Base-by-base conservation (phyloP, 2,329 filamentous ascomycete genomes). In the Penicillium sclerotiorum region DNA sequence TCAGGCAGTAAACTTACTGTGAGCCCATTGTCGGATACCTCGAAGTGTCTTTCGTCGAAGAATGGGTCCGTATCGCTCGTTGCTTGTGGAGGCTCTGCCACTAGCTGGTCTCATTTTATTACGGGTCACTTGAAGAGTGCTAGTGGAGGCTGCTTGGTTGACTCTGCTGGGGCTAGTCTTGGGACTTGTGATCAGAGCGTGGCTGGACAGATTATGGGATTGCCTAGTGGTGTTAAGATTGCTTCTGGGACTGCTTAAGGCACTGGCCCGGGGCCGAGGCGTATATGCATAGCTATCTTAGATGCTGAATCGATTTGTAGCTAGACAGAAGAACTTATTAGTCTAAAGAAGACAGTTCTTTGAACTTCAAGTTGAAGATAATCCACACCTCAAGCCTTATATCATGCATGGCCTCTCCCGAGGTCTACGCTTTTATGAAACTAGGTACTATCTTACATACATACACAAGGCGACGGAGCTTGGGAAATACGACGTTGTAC, bases 191-290 rank as follows among this genome's bases (percentile, higher is more conserved):
- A 71, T 23, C 67, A 66, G 44, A 64, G 69, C 50, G 57, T 59
- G 21, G 73, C 78, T 52, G 70, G 62, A 39, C 77, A 80, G 61
- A 77, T 79, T 8, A 65, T 79, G 56, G 75, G 67, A 11, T 59
- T 79, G 30, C 77, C 77, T 0, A 70, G 72, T 55, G 77, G 77
- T 32, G 60, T 65, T 20, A 28, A 44, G 23, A 23, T 59, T 15
- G 50, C 27, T 33, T 42, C 47, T 12, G 35, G 46, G 17, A 11
- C 20, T 25, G 17, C 6, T 9, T 35, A 25, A 35, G 25, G n/a
- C n/a, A n/a, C n/a, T 15, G 20, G 41, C 8, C 11, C 12, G 12
- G 15, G 11, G 4, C 4, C 4, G 11, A 32, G 11, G 15, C 23
- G 7, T 17, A 4, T 1, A 20, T 41, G 23, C 18, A 17, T 17